phyloP scores from a whole-genome alignment of 2,329 filamentous ascomycete genomes.

The Colletotrichum tamarilloi region DNA sequence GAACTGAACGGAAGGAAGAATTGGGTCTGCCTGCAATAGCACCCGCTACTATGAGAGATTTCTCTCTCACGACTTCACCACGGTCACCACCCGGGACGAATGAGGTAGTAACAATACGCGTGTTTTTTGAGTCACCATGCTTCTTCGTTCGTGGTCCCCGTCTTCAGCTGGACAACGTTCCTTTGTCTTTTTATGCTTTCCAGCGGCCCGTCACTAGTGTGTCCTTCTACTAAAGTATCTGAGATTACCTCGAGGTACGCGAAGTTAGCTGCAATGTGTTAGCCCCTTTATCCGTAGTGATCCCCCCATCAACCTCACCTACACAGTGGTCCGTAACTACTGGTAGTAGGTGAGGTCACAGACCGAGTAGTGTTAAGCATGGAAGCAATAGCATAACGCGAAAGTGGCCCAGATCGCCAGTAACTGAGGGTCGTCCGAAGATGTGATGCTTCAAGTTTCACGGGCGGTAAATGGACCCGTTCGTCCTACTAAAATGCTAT shows the following conservation, averaged over 20 bases:
- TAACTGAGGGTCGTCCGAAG: conserved; percentile 13
- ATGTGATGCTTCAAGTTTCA: conserved; percentile 24
- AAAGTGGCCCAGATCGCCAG: not conserved
- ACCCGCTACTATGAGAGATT: not conserved
- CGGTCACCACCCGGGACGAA: not conserved
- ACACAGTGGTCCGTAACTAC: not conserved
- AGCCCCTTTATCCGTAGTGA: not conserved
- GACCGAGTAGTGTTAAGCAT: not conserved
- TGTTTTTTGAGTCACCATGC: conserved; percentile 10
- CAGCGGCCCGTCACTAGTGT: not conserved
- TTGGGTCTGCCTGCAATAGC: conserved; percentile 1
- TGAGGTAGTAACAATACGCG: not conserved
- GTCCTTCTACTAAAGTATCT: not conserved
- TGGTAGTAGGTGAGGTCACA: not conserved
- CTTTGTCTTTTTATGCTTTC: conserved; percentile 7
- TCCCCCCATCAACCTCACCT: not conserved
- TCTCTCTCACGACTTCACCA: not conserved
- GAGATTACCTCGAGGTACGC: conserved; percentile 25
- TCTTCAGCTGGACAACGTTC: not conserved
- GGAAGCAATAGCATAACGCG: not conserved
- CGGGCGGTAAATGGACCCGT: conserved; percentile 6
- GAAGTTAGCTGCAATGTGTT: conserved; percentile 20
- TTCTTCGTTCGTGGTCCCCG: not conserved
- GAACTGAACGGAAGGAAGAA: conserved; percentile 21
- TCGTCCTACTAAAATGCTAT: not conserved